Conservation (phyloP, 108 stramenopile species). For the Cyclotella choctawhatcheeana region DNA sequence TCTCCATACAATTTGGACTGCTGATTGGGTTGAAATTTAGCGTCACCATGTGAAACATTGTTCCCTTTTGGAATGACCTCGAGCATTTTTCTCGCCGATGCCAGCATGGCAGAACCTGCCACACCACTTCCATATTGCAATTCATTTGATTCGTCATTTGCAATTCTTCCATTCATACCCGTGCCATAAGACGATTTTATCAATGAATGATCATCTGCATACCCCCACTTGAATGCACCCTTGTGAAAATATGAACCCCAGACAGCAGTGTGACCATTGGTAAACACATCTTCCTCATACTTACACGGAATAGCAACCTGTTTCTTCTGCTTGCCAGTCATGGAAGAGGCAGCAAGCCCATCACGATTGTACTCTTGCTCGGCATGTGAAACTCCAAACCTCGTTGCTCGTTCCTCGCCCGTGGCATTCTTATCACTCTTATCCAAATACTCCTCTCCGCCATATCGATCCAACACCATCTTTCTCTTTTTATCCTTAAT, state of each 20-base stretch:
- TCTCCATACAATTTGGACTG: slow-evolving; percentile 90
- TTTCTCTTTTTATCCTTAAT: slow-evolving; percentile 77
- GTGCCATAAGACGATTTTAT: slow-evolving; percentile 92
- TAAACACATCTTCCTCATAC: slow-evolving; percentile 95
- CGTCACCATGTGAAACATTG: slow-evolving; percentile 11
- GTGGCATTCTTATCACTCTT: slow-evolving; percentile 6
- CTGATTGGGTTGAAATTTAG: slow-evolving; percentile 45
- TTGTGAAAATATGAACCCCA: slow-evolving; percentile 98
- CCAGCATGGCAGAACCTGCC: slow-evolving; percentile 82
- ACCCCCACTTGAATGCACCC: slow-evolving; percentile 95
- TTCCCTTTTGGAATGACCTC: slow-evolving; percentile 60
- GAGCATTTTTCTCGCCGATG: slow-evolving; percentile 85
- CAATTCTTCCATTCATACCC: slow-evolving; percentile 89
- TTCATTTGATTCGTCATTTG: slow-evolving; percentile 91
- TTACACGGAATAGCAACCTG: slow-evolving; percentile 74
- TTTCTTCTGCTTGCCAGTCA: slow-evolving; percentile 47
- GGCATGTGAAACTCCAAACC: slow-evolving; percentile 75
- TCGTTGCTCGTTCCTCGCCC: slow-evolving; percentile 66
- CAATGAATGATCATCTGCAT: slow-evolving; percentile 95
- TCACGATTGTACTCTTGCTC: slow-evolving; percentile 86
- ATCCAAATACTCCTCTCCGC: slow-evolving; percentile 89
- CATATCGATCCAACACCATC: slow-evolving; percentile 94
- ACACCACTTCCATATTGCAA: slow-evolving; percentile 75
- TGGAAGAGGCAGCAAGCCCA: slow-evolving; percentile 68
- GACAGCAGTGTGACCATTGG: slow-evolving; percentile 92